phyloP scores from a whole-genome alignment of 1,284 basidiomycete genomes.

The Chiua sp. region DNA sequence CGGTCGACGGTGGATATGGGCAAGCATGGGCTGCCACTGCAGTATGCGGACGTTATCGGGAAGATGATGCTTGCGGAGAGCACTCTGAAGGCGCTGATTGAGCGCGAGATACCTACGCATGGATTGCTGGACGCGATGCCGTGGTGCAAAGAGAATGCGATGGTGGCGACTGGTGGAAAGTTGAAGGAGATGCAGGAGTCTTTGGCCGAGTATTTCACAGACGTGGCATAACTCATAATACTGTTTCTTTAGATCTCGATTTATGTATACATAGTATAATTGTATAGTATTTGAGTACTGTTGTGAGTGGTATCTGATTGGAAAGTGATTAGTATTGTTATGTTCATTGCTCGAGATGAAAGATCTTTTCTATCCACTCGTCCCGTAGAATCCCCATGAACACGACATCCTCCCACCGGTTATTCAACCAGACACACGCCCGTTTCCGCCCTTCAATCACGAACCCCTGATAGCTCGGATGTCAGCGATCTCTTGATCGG shows the following conservation, averaged over 20 bases:
- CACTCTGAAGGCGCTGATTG: slow-evolving; percentile 46
- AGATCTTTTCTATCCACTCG: slow-evolving; percentile 35
- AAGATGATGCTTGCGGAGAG: slow-evolving; percentile 47
- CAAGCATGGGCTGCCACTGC: slow-evolving; percentile 40
- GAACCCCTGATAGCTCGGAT: slow-evolving; percentile 25
- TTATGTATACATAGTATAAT: slow-evolving; percentile 10
- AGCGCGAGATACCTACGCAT: slow-evolving; percentile 44
- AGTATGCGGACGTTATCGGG: slow-evolving; percentile 46
- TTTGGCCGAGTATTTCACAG: slow-evolving; percentile 43
- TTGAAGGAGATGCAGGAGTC: slow-evolving; percentile 44
- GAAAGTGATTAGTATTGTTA: not conserved
- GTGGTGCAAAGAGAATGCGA: slow-evolving; percentile 40
- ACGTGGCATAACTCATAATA: slow-evolving; percentile 31
- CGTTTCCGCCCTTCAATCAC: slow-evolving; percentile 38
- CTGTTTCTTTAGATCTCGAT: not conserved
- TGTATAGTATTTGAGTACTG: not conserved
- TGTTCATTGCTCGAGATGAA: slow-evolving; percentile 25
- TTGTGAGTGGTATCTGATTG: slow-evolving; percentile 10
- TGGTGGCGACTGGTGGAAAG: slow-evolving; percentile 40
- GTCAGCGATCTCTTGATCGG: not conserved
- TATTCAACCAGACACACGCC: slow-evolving; percentile 33
- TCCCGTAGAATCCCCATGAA: slow-evolving; percentile 38
- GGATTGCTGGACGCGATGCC: slow-evolving; percentile 46
- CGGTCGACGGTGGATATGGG: slow-evolving; percentile 43
- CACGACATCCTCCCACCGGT: slow-evolving; percentile 34